Conservation (phyloP, 225 moss, liverwort and hornwort genomes). For the Polytrichum commune region DNA sequence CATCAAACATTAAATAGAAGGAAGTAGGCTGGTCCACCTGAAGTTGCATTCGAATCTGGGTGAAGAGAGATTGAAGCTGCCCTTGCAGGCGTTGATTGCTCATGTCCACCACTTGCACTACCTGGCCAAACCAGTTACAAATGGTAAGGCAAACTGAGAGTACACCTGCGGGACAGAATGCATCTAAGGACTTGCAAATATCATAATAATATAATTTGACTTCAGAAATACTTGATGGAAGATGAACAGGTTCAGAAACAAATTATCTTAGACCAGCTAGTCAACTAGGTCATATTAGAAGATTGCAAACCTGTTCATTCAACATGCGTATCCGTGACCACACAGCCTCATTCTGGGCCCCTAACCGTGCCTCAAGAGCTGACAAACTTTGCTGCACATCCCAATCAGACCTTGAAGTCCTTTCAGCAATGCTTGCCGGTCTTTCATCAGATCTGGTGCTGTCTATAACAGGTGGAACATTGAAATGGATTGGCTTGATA, state of each 20-base stretch:
- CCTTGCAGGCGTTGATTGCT: constrained; percentile 47
- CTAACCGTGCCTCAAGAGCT: constrained; percentile 37
- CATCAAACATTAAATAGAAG: too few relatives aligned
- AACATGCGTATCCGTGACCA: constrained; percentile 44
- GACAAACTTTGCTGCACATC: constrained; percentile 28
- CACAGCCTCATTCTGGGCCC: constrained; percentile 47
- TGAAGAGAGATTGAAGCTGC: constrained; percentile 43
- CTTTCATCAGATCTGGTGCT: constrained; percentile 19
- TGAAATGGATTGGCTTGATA: constrained; percentile 31
- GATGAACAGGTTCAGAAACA: too few relatives aligned
- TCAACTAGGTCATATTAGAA: background rate
- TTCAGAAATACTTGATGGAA: too few relatives aligned
- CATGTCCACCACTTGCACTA: constrained; percentile 50
- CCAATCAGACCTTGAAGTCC: constrained; percentile 32
- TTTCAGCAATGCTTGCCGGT: constrained; percentile 19
- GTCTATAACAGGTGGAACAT: constrained; percentile 27
- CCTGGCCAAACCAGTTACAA: constrained; percentile 12
- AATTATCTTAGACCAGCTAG: too few relatives aligned
- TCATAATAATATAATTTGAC: too few relatives aligned
- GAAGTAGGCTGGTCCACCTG: constrained; percentile 18
- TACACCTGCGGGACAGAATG: too few relatives aligned
- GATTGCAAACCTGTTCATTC: constrained; percentile 42
- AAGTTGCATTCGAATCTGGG: constrained; percentile 39
- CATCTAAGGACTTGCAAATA: too few relatives aligned
- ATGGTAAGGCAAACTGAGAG: background rate